Evolutionary conservation across 805 yeast species (phyloP).

Genomic region (Spathaspora boniae): DNA sequence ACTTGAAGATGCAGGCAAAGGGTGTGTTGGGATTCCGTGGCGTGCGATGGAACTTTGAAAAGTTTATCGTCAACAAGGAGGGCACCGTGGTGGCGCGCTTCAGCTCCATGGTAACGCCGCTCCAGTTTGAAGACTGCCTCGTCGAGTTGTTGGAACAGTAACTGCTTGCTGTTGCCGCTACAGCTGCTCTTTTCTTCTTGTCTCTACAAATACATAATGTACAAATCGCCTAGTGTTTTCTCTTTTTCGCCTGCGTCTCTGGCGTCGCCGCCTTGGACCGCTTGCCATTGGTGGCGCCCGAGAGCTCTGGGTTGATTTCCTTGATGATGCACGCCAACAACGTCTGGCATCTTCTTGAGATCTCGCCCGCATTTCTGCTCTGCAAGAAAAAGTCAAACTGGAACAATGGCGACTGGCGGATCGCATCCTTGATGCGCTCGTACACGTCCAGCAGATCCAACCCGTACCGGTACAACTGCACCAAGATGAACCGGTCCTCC

Average conservation of each 20-base stretch:
- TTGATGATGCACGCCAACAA: conserved; percentile 69
- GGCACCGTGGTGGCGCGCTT: conserved; percentile 62
- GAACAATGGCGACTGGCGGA: conserved; percentile 72
- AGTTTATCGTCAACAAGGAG: conserved; percentile 55
- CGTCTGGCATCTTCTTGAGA: conserved; percentile 78
- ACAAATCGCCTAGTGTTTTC: conserved; percentile 4
- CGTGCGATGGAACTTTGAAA: conserved; percentile 78
- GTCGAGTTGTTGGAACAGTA: conserved; percentile 14
- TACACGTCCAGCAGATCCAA: conserved; percentile 74
- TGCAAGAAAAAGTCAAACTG: conserved; percentile 86
- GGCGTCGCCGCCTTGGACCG: conserved; percentile 14
- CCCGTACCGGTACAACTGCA: conserved; percentile 78
- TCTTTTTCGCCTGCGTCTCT: conserved; percentile 11
- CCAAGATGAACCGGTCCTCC: conserved; percentile 83
- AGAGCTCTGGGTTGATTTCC: conserved; percentile 42
- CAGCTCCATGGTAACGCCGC: conserved; percentile 68
- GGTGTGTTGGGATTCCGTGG: conserved; percentile 38
- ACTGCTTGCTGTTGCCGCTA: too few species aligned
- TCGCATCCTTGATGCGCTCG: conserved; percentile 73
- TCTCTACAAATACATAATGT: neutral
- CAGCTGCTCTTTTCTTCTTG: too few species aligned
- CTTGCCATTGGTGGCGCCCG: conserved; percentile 10
- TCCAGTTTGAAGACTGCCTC: conserved; percentile 41
- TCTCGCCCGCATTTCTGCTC: conserved; percentile 71
- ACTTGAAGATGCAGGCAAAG: conserved; percentile 22